Evolutionary conservation across 768 basidiomycete species (phyloP), one percentile per base, ranked within the genome.

Genomic region (Serendipita sp.): DNA sequence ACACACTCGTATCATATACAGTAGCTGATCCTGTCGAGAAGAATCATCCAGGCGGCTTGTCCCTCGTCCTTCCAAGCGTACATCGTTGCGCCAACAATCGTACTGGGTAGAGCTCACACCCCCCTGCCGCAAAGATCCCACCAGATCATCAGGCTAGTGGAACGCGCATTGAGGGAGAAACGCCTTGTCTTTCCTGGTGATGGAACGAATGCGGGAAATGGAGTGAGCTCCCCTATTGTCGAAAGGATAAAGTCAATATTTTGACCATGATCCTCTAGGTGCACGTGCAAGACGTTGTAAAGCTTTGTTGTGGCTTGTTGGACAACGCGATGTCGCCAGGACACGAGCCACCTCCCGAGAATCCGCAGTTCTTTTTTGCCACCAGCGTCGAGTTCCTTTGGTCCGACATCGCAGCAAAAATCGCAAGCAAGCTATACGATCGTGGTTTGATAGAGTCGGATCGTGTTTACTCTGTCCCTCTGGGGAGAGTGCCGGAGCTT

Each of bases 301-400:
- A 26, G 17, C 20, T 33, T 17, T 58, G 22, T 11, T 24, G 22
- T n/a, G 22, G 31, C 20, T 9, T 58, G 22, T 11, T 58, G 11
- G 22, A n/a, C 22, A 22, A 24, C 11, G 53, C 30, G 4, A 24
- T 58, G 22, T 58, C 53, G 20, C 45, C 20, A 7, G n/a, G 7
- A 20, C 28, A 24, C 24, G 22, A 31, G 9, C 22, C 20, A 31
- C 53, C 53, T 3, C 20, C 30, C 17, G 53, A 58, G 22, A 26
- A 58, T 34, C 17, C 53, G 20, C 53, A 58, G n/a, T 33, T 58
- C 53, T 34, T 58, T n/a, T 58, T 58, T 33, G 53, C 30, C 17
- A 9, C 24, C n/a, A 31, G 53, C 31, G 11, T 11, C 24, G 53
- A 26, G 11, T 58, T 58, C 53, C 28, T 3, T 34, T 58, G 53